Conservation (phyloP, 306 rosid genomes). For the Oxytropis ochrocephala region DNA sequence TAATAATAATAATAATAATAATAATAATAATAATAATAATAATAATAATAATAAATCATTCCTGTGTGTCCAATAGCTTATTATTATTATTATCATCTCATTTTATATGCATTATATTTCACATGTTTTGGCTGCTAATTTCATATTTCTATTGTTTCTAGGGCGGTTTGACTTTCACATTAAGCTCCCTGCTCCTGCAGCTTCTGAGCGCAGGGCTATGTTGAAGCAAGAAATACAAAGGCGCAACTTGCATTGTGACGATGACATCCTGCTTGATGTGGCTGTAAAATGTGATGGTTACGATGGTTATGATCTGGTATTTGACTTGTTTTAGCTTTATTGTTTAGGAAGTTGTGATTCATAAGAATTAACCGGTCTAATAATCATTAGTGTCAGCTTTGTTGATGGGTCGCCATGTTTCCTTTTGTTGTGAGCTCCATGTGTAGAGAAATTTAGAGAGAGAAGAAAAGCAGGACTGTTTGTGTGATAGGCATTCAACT, state of each 20-base stretch:
- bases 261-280: slow-evolving; percentile 62
- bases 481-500: slow-evolving; percentile 1
- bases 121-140: slow-evolving; percentile 18
- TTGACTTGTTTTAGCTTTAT: background rate
- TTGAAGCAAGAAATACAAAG: slow-evolving; percentile 76
- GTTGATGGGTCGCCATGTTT: background rate
- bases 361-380: background rate
- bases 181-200: slow-evolving; percentile 86
- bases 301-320: slow-evolving; percentile 99
- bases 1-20: too few species aligned
- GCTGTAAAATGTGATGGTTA: slow-evolving; percentile 91
- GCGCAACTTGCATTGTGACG: slow-evolving; percentile 68
- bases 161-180: slow-evolving; percentile 92
- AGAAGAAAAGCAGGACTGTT: background rate
- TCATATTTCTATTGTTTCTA: slow-evolving; percentile 24
- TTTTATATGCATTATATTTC: slow-evolving; percentile 3
- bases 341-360: background rate
- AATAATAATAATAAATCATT: too few species aligned
- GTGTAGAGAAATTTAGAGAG: slow-evolving; percentile 10
- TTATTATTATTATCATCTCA: background rate
- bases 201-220: slow-evolving; percentile 78
- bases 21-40: too few species aligned
- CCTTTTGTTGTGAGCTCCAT: slow-evolving; percentile 5
- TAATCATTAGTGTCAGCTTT: slow-evolving; percentile 11
- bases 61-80: slow-evolving; percentile 1